Evolutionary conservation across 371 early-diverging fungal species (phyloP).

Genomic region (Syncephalastrum contaminatum): DNA sequence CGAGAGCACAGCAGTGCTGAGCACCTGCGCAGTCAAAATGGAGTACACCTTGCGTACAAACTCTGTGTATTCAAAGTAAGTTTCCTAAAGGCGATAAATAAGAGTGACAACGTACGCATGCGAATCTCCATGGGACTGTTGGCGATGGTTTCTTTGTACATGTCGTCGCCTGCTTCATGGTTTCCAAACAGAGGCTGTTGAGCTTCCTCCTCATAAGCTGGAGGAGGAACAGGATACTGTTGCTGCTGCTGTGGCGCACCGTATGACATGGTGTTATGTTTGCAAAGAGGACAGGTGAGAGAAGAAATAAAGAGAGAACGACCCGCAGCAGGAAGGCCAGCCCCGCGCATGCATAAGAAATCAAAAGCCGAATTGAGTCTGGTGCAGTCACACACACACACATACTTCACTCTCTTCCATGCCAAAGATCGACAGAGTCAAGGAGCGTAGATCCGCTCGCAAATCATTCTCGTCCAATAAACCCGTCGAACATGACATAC

Average conservation of each 20-base stretch:
- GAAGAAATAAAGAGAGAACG: neutral
- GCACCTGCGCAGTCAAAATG: conserved; percentile 68
- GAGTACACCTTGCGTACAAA: conserved; percentile 83
- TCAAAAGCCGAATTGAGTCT: too few relatives aligned
- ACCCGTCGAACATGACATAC: too few relatives aligned
- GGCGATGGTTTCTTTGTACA: conserved; percentile 56
- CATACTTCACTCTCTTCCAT: too few relatives aligned
- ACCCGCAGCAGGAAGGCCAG: too few relatives aligned
- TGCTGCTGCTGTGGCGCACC: conserved; percentile 17
- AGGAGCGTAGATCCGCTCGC: too few relatives aligned
- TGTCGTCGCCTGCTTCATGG: conserved; percentile 42
- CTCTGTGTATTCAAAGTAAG: conserved; percentile 29
- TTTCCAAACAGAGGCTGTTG: conserved; percentile 32
- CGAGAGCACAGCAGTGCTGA: conserved; percentile 57
- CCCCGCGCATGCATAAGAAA: too few relatives aligned
- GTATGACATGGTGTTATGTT: conserved; percentile 14
- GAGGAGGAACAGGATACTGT: conserved; percentile 46
- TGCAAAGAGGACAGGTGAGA: neutral
- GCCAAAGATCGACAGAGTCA: too few relatives aligned
- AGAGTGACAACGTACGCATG: conserved; percentile 32
- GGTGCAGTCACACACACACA: too few relatives aligned
- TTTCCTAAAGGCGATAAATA: neutral
- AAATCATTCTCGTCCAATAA: too few relatives aligned
- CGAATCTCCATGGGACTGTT: conserved; percentile 60
- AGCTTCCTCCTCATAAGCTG: conserved; percentile 42